phyloP scores from a whole-genome alignment of 2,329 filamentous ascomycete species.

The Penicillium glabrum region DNA sequence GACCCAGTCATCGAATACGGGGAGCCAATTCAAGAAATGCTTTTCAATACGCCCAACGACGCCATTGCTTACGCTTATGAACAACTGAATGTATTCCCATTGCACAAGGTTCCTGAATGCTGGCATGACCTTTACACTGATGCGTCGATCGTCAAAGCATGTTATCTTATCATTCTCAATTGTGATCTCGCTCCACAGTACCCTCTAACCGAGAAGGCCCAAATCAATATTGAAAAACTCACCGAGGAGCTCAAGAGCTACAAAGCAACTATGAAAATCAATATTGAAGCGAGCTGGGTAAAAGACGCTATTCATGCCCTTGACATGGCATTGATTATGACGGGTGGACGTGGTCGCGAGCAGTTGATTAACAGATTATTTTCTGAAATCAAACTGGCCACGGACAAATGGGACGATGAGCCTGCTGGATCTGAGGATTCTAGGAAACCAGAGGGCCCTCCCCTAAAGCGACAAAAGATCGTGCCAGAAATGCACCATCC shows the following conservation, averaged over 20 bases:
- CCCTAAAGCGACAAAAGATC: slow-evolving; percentile 33
- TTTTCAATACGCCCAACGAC: slow-evolving; percentile 38
- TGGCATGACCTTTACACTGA: slow-evolving; percentile 62
- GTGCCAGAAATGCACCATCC: slow-evolving; percentile 14
- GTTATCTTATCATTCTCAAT: slow-evolving; percentile 30
- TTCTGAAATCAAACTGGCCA: slow-evolving; percentile 25
- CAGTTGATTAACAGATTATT: slow-evolving; percentile 41
- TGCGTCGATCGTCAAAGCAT: slow-evolving; percentile 51
- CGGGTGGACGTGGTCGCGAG: slow-evolving; percentile 63
- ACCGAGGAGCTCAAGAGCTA: slow-evolving; percentile 12
- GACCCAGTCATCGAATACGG: no score
- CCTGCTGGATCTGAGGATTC: slow-evolving; percentile 1
- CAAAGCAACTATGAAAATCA: not conserved
- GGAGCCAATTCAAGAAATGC: not conserved
- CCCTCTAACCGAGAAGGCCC: not conserved
- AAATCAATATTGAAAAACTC: slow-evolving; percentile 10
- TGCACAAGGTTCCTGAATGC: slow-evolving; percentile 54
- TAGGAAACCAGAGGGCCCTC: not conserved
- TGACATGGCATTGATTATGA: slow-evolving; percentile 74
- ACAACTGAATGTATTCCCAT: slow-evolving; percentile 57
- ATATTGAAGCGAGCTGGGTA: slow-evolving; percentile 47
- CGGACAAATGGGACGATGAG: slow-evolving; percentile 8
- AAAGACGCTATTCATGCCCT: slow-evolving; percentile 63
- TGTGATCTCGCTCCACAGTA: slow-evolving; percentile 14
- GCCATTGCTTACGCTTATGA: slow-evolving; percentile 52